Conservation (phyloP, 2,329 filamentous ascomycete species). For the Paracorniculantispora psalliotae region DNA sequence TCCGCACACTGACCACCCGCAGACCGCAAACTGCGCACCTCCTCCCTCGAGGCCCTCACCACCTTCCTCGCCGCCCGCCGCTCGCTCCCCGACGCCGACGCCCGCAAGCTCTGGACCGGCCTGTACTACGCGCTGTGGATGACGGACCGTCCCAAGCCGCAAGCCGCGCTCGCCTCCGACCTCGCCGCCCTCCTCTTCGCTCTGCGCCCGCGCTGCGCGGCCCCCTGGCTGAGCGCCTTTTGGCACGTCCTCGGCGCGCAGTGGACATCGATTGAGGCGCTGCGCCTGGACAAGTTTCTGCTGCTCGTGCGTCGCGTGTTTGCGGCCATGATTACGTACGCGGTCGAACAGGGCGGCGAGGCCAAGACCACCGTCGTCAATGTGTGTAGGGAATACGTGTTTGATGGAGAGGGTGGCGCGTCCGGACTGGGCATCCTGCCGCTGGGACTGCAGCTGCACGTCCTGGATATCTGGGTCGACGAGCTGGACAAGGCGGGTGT, state of each 20-base stretch:
- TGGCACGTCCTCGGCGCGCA: conserved; percentile 66
- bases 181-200: conserved; percentile 62
- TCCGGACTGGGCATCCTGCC: conserved; percentile 57
- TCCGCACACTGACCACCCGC: no score
- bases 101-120: conserved; percentile 90
- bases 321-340: conserved; percentile 58
- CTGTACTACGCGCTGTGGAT: conserved; percentile 93
- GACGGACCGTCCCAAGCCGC: conserved; percentile 81
- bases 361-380: conserved; percentile 23
- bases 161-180: conserved; percentile 75
- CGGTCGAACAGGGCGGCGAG: conserved; percentile 24
- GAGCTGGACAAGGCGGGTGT: conserved; percentile 71
- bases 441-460: conserved; percentile 79
- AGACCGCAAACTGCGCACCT: conserved; percentile 76
- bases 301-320: conserved; percentile 76
- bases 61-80: conserved; percentile 65
- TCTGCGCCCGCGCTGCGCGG: conserved; percentile 42
- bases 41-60: conserved; percentile 71
- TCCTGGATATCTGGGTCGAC: conserved; percentile 87
- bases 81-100: conserved; percentile 60
- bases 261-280: conserved; percentile 69
- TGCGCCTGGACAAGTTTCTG: conserved; percentile 90
- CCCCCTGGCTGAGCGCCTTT: conserved; percentile 57
- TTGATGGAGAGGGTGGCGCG: conserved; percentile 27
- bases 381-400: conserved; percentile 27